Evolutionary conservation across 1,139 yeast species (phyloP).

Genomic region (Ashbya aceris): DNA sequence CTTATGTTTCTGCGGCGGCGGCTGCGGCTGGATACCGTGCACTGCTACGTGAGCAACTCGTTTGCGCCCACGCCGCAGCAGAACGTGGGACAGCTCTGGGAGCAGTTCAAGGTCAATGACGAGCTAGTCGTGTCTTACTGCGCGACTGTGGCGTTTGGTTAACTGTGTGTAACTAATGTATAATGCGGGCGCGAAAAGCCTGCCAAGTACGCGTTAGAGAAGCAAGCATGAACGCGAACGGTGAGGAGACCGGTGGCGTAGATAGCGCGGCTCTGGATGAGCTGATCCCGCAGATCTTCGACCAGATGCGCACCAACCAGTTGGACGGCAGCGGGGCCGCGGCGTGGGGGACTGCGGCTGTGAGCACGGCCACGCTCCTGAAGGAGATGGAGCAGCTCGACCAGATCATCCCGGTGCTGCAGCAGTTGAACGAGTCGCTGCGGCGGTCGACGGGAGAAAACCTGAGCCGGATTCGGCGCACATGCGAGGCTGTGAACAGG

Average conservation of each 20-base stretch:
- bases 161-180: not conserved
- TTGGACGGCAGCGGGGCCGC: slow-evolving; percentile 8
- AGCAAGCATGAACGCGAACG: too few relatives aligned
- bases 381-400: slow-evolving; percentile 25
- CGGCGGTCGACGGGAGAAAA: slow-evolving; percentile 18
- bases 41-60: slow-evolving; percentile 29
- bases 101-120: slow-evolving; percentile 24
- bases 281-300: slow-evolving; percentile 26
- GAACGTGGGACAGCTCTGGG: slow-evolving; percentile 26
- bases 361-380: slow-evolving; percentile 26
- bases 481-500: slow-evolving; percentile 24
- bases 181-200: not conserved
- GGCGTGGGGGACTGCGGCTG: slow-evolving; percentile 7
- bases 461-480: slow-evolving; percentile 20
- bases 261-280: slow-evolving; percentile 13
- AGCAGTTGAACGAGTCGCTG: slow-evolving; percentile 19
- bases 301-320: slow-evolving; percentile 24
- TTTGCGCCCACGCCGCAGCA: slow-evolving; percentile 30
- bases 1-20: slow-evolving; percentile 18
- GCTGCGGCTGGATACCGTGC: slow-evolving; percentile 19
- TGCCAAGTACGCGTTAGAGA: too few relatives aligned
- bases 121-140: slow-evolving; percentile 29
- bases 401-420: slow-evolving; percentile 23
- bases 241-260: too few relatives aligned
- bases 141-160: slow-evolving; percentile 30